A percentile compares a stretch with the other conserved stretches of the same genome.
Conservation (phyloP, 768 basidiomycete genomes). For the Naematelia aurantialba region DNA sequence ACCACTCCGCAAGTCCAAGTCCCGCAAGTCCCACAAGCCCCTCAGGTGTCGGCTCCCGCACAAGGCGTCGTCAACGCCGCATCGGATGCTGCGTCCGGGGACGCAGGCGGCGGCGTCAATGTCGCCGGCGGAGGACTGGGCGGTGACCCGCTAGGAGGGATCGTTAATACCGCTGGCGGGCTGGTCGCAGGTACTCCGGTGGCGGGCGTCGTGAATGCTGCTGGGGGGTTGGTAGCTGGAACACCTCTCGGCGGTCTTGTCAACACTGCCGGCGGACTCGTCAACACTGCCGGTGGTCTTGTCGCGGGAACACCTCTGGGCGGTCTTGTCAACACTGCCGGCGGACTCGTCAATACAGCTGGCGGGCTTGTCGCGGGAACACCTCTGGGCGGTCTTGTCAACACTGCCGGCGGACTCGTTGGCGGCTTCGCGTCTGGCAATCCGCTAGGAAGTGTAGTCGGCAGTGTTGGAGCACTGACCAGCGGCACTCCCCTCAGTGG, state of each 20-base stretch:
- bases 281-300: neutral
- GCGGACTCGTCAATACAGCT: slow-evolving; percentile 2
- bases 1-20: neutral
- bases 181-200: neutral
- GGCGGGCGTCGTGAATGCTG: slow-evolving; percentile 6
- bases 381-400: slow-evolving; percentile 9
- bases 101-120: slow-evolving; percentile 5
- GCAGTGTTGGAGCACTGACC: slow-evolving; percentile 16
- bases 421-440: slow-evolving; percentile 17
- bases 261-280: neutral
- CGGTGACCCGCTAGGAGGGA: neutral
- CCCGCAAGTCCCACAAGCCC: no score
- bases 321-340: slow-evolving; percentile 9
- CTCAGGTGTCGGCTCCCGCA: no score
- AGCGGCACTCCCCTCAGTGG: neutral
- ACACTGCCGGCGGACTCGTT: slow-evolving; percentile 13
- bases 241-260: slow-evolving; percentile 10
- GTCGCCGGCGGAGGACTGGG: neutral
- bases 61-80: neutral
- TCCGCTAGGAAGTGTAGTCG: slow-evolving; percentile 11
- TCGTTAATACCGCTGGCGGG: neutral
- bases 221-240: slow-evolving; percentile 5
- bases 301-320: slow-evolving; percentile 4
- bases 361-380: slow-evolving; percentile 9
- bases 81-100: no score